A percentile compares a stretch with the other conserved stretches of the same genome.
Evolutionary conservation across 371 early-diverging fungal species (phyloP).

Genomic region (Mucor lusitanicus): DNA sequence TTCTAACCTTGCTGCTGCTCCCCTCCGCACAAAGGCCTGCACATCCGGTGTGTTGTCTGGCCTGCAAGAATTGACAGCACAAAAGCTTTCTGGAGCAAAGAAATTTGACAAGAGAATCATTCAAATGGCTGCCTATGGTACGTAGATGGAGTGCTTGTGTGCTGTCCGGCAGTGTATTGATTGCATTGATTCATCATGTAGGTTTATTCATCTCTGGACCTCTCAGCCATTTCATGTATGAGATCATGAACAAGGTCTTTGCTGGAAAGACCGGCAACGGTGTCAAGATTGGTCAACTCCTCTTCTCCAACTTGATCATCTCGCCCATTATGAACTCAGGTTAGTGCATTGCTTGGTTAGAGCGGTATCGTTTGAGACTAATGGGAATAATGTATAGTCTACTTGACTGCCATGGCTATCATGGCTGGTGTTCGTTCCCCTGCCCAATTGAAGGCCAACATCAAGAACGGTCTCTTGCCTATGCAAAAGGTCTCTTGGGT

Average conservation of each 20-base stretch:
- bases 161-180: not conserved
- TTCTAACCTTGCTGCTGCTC: constrained; percentile 60
- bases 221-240: constrained; percentile 71
- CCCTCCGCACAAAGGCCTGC: constrained; percentile 80
- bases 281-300: constrained; percentile 62
- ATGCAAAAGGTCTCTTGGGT: constrained; percentile 86
- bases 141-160: not conserved
- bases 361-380: not conserved
- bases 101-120: constrained; percentile 66
- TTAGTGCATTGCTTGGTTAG: constrained; percentile 28
- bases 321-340: constrained; percentile 83
- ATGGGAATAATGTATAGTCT: constrained; percentile 24
- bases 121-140: constrained; percentile 85
- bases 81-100: constrained; percentile 66
- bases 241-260: constrained; percentile 65
- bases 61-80: constrained; percentile 78
- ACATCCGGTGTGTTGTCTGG: constrained; percentile 76
- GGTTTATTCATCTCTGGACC: constrained; percentile 72
- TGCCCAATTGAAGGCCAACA: constrained; percentile 51
- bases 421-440: constrained; percentile 73
- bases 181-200: not conserved
- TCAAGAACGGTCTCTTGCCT: constrained; percentile 62
- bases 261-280: constrained; percentile 57
- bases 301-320: constrained; percentile 70
- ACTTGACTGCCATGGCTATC: constrained; percentile 79